Evolutionary conservation across 257 asterid genomes (phyloP), one percentile per base, ranked within the genome.

Genomic region (Coffea canephora): DNA sequence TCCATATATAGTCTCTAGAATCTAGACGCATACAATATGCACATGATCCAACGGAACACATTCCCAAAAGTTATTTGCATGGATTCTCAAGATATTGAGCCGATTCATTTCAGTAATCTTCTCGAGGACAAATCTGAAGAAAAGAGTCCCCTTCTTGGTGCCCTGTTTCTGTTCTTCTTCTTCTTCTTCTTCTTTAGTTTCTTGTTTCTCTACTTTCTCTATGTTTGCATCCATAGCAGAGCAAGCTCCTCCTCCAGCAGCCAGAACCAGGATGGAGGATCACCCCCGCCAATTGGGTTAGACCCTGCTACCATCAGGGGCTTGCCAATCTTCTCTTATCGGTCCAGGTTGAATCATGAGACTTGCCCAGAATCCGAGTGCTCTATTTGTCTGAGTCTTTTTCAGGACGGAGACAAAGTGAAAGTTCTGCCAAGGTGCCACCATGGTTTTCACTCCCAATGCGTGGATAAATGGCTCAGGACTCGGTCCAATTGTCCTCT

Each of bases 381-480:
- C 31, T 73, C 89, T 76, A 89, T 89, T 82, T 91, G 96, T 85
- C 82, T 91, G 2, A 89, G 92, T 25, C 3, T 76, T 3, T 87
- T 89, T 69, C 82, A 61, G 39, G 89, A 87, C 2, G 93, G 89
- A 27, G 96, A 91, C 18, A 82, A 82, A 66, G 89, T 89, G 19
- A 91, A 84, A 43, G 81, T 82, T 74, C 78, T 91, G 81, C 94
- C 94, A 43, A 74, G 23, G 0, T 91, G 94, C 83, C 69, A 49
- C 78, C 94, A 91, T 84, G 86, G 88, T 21, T 91, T 89, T 74
- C 96, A 91, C 81, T 83, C 88, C 4, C 90, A 85, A 79, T 91
- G 91, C 13, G 84, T 88, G 21, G 91, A 84, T 46, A 78, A 31
- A 86, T 88, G 88, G 88, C 91, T 88, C 70, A 36, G 46, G 54